A percentile compares a stretch with the other conserved stretches of the same genome.
These are phyloP conservation scores for Chamaecyparis obtusa DNA, from an alignment of 75 land plant genomes.

Conservation along the genomic window DNA sequence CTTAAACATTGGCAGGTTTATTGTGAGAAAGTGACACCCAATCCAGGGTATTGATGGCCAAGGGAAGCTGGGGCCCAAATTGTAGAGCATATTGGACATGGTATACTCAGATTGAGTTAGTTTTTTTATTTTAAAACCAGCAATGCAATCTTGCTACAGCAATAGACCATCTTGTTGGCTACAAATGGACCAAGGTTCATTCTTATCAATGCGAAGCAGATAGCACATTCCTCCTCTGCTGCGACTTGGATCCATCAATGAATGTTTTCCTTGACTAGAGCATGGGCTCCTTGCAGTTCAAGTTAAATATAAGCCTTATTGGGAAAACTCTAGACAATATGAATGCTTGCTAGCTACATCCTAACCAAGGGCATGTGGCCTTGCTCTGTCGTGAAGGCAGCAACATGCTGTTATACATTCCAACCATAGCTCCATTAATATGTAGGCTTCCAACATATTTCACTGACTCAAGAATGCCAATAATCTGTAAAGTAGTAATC, in stretches of 20 bases:
- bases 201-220: not conserved
- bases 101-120: not conserved
- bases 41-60: not conserved
- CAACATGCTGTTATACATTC: no score
- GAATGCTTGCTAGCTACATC: no score
- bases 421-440: no score
- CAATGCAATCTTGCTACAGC: not conserved
- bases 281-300: not conserved
- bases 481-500: no score
- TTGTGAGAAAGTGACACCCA: not conserved
- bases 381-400: no score
- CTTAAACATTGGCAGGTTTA: not conserved
- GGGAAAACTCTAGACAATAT: no score
- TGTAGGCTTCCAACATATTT: no score
- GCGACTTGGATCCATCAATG: not conserved
- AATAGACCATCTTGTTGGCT: not conserved
- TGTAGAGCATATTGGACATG: not conserved
- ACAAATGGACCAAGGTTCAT: not conserved
- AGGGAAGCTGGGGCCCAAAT: not conserved
- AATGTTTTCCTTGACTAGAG: not conserved
- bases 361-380: no score
- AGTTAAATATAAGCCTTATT: no score
- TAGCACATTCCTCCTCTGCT: not conserved
- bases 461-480: no score
- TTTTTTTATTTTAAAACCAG: not conserved